Evolutionary conservation across 2,329 filamentous ascomycete species (phyloP).

Genomic region (Trichoderma sp.): DNA sequence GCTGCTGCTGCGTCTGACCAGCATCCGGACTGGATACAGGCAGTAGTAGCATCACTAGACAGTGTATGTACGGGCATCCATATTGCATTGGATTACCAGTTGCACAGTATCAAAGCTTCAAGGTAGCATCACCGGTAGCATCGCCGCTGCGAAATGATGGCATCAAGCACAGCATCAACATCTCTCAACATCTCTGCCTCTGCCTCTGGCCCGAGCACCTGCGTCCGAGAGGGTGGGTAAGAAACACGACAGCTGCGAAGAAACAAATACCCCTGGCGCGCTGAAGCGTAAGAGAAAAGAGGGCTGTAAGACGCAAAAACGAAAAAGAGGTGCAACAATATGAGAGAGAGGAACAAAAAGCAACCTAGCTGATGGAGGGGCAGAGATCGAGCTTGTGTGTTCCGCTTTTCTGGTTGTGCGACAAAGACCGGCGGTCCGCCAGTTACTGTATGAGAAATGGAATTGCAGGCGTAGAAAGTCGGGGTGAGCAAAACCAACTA

Average conservation of each 20-base stretch:
- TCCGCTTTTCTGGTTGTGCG: neutral
- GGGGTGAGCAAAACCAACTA: neutral
- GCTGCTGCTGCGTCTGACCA: neutral
- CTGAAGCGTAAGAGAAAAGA: neutral
- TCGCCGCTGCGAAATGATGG: neutral
- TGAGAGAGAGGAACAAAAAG: neutral
- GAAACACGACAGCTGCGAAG: neutral
- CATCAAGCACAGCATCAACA: neutral
- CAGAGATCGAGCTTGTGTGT: neutral
- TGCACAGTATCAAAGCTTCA: neutral
- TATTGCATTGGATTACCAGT: neutral
- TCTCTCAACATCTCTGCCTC: neutral
- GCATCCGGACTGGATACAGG: neutral
- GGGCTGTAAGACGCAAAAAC: neutral
- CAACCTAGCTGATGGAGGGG: neutral
- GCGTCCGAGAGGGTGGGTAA: constrained; percentile 3
- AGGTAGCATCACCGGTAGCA: neutral
- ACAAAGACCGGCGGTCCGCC: neutral
- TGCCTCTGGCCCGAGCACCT: neutral
- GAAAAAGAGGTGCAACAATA: neutral
- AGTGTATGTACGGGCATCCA: neutral
- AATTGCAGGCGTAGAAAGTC: neutral
- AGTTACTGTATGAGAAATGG: neutral
- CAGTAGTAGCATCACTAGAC: neutral
- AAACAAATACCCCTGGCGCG: neutral